phyloP scores from a whole-genome alignment of 768 basidiomycete species.

The Collybia nuda region DNA sequence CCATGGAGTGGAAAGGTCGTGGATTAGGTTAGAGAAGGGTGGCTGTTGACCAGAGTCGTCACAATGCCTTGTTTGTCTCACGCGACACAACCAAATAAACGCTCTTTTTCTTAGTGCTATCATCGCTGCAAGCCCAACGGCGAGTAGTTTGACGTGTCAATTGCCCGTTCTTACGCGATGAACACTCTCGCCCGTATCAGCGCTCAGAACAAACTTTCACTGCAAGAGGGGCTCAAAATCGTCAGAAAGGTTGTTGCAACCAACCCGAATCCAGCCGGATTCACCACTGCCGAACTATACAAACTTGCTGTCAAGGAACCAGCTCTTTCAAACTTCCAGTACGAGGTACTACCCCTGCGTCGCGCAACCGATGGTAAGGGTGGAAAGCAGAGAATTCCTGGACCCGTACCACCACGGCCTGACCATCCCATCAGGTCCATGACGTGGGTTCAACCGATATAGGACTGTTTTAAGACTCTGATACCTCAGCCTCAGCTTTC shows the following conservation, averaged over 20 bases:
- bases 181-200: slow-evolving; percentile 5
- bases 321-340: slow-evolving; percentile 25
- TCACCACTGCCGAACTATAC: slow-evolving; percentile 38
- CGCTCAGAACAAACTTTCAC: slow-evolving; percentile 10
- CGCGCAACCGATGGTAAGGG: not conserved
- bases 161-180: not conserved
- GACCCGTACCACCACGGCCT: slow-evolving; percentile 33
- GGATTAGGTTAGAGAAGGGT: slow-evolving; percentile 1
- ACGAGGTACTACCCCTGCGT: slow-evolving; percentile 8
- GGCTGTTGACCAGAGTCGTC: not conserved
- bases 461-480: not conserved
- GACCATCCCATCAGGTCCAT: slow-evolving; percentile 56
- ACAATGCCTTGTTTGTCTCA: slow-evolving; percentile 7
- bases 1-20: slow-evolving; percentile 21
- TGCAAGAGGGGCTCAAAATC: slow-evolving; percentile 22
- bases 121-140: not conserved
- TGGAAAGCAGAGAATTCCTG: slow-evolving; percentile 1
- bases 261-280: slow-evolving; percentile 25
- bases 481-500: slow-evolving; percentile 36
- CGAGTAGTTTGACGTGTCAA: not conserved
- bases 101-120: not conserved
- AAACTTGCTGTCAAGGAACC: slow-evolving; percentile 29
- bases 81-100: slow-evolving; percentile 2
- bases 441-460: slow-evolving; percentile 30
- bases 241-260: slow-evolving; percentile 28